Base-by-base conservation (phyloP, 257 asterid genomes). In the Solanum pimpinellifolium region DNA sequence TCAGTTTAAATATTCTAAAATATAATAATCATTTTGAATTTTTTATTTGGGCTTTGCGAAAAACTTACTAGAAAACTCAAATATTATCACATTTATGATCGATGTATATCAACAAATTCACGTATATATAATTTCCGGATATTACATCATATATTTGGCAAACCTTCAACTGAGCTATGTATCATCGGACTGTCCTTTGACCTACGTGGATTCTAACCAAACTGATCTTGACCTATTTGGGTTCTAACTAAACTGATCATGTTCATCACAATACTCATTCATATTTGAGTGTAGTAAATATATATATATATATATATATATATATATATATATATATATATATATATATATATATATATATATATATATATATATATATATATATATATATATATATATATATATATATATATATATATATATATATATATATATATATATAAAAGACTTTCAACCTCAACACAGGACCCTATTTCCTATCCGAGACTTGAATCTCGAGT, bases 401-500 rank as follows among this genome's bases (percentile, higher is more conserved):
- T 56, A 35, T 56, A 1, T 56, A 20, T 20, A 1, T 56, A n/a
- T 18, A 20, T 7, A 18, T n/a, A n/a, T n/a, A n/a, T n/a, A n/a
- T n/a, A n/a, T n/a, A 52, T 52, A 52, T 56, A 20, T 56, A 35
- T 56, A 1, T 56, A 20, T 20, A 1, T 56, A n/a, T 18, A 20
- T 7, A 18, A 2, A 52, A 6, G 65, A 56, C 11, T 56, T 20
- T 7, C 25, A 56, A 56, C 65, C 65, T 56, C 65, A 20, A 56
- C 5, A 0, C 25, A 20, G 0, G 65, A 56, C 11, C 11, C 5
- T 11, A 20, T 18, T 56, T 56, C 65, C 2, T 0, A 56, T 4
- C 5, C 5, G 11, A 56, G 11, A 56, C 65, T 20, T 56, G 25
- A 20, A 56, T 56, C 66, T 56, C 66, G 2, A 18, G 1, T 56